Percentiles rank a stretch among this genome's conserved stretches.
Conservation (phyloP, 1,284 basidiomycete species). For the Cutaneotrichosporon cyanovorans region DNA sequence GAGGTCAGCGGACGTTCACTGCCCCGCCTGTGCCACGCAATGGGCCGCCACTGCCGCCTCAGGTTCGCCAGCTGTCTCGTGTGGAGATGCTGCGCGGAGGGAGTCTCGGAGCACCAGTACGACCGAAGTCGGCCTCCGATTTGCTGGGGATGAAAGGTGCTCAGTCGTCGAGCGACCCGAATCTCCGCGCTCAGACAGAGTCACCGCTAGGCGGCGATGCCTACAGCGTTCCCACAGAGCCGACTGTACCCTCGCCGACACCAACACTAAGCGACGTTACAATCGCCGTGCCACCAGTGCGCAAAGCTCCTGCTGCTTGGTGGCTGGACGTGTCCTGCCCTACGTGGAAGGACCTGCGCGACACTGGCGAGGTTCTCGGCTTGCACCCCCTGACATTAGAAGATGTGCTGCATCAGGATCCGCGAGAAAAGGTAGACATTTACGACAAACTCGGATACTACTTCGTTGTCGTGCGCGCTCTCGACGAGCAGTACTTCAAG, state of each 20-base stretch:
- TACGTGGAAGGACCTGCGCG: slow-evolving; percentile 79
- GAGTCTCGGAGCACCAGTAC: slow-evolving; percentile 13
- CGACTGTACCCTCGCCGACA: neutral
- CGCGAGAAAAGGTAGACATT: slow-evolving; percentile 83
- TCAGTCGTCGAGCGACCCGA: neutral
- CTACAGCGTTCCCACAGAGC: neutral
- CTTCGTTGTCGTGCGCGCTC: slow-evolving; percentile 79
- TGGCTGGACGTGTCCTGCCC: slow-evolving; percentile 89
- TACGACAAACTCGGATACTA: slow-evolving; percentile 89
- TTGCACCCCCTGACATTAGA: slow-evolving; percentile 91
- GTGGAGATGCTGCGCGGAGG: slow-evolving; percentile 23
- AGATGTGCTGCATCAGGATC: slow-evolving; percentile 90
- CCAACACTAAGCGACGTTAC: neutral
- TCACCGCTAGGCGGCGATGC: neutral
- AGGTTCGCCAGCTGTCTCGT: slow-evolving; percentile 12
- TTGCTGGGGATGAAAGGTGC: slow-evolving; percentile 30
- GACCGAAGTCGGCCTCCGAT: slow-evolving; percentile 42
- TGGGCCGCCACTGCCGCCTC: too few relatives aligned
- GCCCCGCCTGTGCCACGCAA: slow-evolving; percentile 27
- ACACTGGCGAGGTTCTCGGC: slow-evolving; percentile 59
- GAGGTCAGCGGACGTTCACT: slow-evolving; percentile 16
- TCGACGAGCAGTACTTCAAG: slow-evolving; percentile 61
- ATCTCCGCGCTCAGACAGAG: neutral
- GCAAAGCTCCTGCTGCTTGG: slow-evolving; percentile 50
- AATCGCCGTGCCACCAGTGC: neutral